These are phyloP conservation scores for Trypanosoma lewisi DNA, from an alignment of 208 protist genomes.

Conservation along the genomic window DNA sequence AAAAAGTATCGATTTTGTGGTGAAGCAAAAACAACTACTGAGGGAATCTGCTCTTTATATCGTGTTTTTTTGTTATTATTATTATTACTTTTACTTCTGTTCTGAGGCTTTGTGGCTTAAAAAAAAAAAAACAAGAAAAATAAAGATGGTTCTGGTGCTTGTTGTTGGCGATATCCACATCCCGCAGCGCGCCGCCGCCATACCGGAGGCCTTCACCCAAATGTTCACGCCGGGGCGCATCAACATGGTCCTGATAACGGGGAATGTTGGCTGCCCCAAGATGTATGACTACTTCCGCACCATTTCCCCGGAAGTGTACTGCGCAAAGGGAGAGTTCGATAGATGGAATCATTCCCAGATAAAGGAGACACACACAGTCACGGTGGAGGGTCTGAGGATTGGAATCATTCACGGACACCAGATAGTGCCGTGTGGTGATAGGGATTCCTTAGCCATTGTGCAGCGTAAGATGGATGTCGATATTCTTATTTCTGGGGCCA, in stretches of 20 bases:
- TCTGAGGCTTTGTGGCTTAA: not conserved
- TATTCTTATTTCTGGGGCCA: constrained; percentile 96
- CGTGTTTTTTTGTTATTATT: not conserved
- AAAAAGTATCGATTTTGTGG: not conserved
- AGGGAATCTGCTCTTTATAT: not conserved
- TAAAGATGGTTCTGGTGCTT: constrained; percentile 93
- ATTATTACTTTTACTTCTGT: not conserved
- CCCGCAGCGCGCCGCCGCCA: constrained; percentile 91
- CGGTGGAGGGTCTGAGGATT: constrained; percentile 96
- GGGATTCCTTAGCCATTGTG: constrained; percentile 90
- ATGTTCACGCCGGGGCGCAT: constrained; percentile 96
- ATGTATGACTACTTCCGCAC: constrained; percentile 95
- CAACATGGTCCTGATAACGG: constrained; percentile 97
- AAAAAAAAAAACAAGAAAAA: constrained; percentile 3
- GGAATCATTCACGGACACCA: constrained; percentile 98
- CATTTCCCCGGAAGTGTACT: constrained; percentile 95
- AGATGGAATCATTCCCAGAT: constrained; percentile 39
- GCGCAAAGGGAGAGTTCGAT: constrained; percentile 97
- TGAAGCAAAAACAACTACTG: not conserved
- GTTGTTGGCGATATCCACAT: constrained; percentile 99
- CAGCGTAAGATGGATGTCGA: constrained; percentile 98
- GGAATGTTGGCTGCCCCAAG: constrained; percentile 96
- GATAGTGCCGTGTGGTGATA: constrained; percentile 95
- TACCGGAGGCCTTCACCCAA: constrained; percentile 95
- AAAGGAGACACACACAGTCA: constrained; percentile 92